Evolutionary conservation across 495 filamentous ascomycete species (phyloP), one percentile per base, ranked within the genome.

Genomic region (Penicillium goetzii): DNA sequence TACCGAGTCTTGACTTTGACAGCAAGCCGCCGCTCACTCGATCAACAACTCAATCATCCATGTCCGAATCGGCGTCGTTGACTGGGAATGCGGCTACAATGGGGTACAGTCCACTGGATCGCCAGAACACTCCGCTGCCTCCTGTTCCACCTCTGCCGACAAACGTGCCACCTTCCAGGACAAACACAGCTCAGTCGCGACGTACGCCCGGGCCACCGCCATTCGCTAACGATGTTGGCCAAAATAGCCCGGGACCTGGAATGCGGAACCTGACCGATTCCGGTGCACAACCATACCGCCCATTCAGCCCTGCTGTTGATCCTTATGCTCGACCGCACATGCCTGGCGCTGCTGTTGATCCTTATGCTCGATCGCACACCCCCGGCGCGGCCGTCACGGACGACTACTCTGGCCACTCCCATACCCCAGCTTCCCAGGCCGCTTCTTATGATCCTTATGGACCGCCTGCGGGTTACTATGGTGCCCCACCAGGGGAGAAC

Each of bases 51-150:
- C 62, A 71, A 36, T 64, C 68, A 33, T 74, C 72, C 12, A 61
- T 70, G 26, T 73, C 71, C 10, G 72, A 74, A 17, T 70, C 69
- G 0, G 67, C 65, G 21, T 67, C 71, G 0, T 41, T 73, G 36
- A 64, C 64, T 6, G 60, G 60, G 2, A 63, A 68, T 53, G 64
- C 71, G 12, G 68, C 71, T 23, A 32, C 40, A 4, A 72, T 69
- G 66, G 71, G 66, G 34, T 73, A 71, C 38, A 73, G 64, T 17
- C 64, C 68, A 25, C 60, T 73, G 15, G 71, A 72, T 49, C 60
- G 60, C 7, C 59, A 62, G 19, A 53, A 50, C 30, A 51, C 66
- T 0, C 51, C 71, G 4, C 38, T 69, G 17, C 71, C 71, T 9
- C 71, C 68, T 15, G 62, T 72, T 2, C 71, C 71, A 8, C 71